Base-by-base conservation (phyloP, 805 yeast genomes). In the Yamadazyma endophytica region DNA sequence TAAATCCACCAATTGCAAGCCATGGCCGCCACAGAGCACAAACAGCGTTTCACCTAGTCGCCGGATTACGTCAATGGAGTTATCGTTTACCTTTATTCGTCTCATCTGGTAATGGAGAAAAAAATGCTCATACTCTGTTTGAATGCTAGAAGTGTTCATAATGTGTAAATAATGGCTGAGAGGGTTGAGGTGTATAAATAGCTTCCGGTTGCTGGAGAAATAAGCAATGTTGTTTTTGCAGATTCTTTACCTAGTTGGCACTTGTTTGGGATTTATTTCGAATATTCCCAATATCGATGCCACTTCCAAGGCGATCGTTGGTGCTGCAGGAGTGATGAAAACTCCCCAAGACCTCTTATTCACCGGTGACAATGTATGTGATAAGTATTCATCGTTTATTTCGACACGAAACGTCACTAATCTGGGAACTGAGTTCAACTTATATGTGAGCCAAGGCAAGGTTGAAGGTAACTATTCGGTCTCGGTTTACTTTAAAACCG, bases 301-400 rank as follows among this genome's bases (percentile, higher is more conserved):
- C 15, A 6, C 8, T 6, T 7, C 17, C 12, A 24, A 14, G 9
- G 7, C 12, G 6, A 6, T 13, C 7, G 9, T 6, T 13, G 11
- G 14, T 9, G 6, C 8, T 8, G 6, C 13, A n/a, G 24, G 42
- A 13, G 31, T 24, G 8, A 9, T 28, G 26, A 38, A 40, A 19
- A 28, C 44, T 18, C 37, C 49, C 11, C 29, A 28, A 14, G 39
- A 37, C 20, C 34, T 44, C 17, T 11, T 17, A 9, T 44, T 29
- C 24, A 18, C 41, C 6, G 49, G 49, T 23, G 24, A 31, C 9
- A 34, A 37, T 23, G 49, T 44, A 21, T 44, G 49, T 35, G 49
- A 44, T 24, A 43, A 43, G 28, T 44, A 30, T 27, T 21, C 45
- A 11, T 34, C 45, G 2, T 17, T 24, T 3, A 32, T 44, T 26